Evolutionary conservation across 2,329 filamentous ascomycete species (phyloP).

Genomic region (Scopulariopsis brevicaulis): DNA sequence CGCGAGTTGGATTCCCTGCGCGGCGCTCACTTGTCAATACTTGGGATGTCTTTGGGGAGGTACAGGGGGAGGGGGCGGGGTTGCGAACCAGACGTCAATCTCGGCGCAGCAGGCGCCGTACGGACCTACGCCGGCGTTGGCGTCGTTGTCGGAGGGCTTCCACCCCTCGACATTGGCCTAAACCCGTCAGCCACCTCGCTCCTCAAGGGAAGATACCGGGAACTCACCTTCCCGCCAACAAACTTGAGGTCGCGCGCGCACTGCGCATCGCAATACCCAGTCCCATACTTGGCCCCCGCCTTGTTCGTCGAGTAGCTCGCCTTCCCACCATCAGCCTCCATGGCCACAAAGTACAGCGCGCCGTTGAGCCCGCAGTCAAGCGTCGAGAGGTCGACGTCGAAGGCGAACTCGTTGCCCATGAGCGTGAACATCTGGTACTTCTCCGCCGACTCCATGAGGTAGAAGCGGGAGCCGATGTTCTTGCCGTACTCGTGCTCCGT

Average conservation of each 20-base stretch:
- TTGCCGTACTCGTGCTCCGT: slow-evolving; percentile 31
- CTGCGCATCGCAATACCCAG: slow-evolving; percentile 37
- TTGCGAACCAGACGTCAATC: slow-evolving; percentile 39
- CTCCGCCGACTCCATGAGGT: slow-evolving; percentile 41
- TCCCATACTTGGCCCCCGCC: slow-evolving; percentile 40
- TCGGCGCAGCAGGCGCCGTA: slow-evolving; percentile 44
- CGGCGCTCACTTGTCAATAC: not conserved
- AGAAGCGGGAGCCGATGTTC: slow-evolving; percentile 37
- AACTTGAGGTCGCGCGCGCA: slow-evolving; percentile 36
- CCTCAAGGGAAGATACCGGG: not conserved
- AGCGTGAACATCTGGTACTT: slow-evolving; percentile 51
- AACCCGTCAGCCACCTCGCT: not conserved
- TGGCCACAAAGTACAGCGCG: slow-evolving; percentile 47
- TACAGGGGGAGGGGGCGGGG: not conserved
- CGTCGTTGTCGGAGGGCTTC: slow-evolving; percentile 35
- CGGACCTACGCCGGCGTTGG: slow-evolving; percentile 34
- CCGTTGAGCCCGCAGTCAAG: slow-evolving; percentile 55
- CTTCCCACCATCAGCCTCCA: slow-evolving; percentile 40
- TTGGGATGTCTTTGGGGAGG: not conserved
- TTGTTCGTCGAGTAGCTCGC: slow-evolving; percentile 29
- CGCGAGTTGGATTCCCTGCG: slow-evolving; percentile 39
- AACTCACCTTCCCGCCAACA: slow-evolving; percentile 25
- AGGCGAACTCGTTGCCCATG: slow-evolving; percentile 51
- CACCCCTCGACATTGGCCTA: slow-evolving; percentile 28
- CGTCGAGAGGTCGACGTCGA: slow-evolving; percentile 54